Evolutionary conservation across 2,329 filamentous ascomycete species (phyloP).

Genomic region (Nothopassalora personata): DNA sequence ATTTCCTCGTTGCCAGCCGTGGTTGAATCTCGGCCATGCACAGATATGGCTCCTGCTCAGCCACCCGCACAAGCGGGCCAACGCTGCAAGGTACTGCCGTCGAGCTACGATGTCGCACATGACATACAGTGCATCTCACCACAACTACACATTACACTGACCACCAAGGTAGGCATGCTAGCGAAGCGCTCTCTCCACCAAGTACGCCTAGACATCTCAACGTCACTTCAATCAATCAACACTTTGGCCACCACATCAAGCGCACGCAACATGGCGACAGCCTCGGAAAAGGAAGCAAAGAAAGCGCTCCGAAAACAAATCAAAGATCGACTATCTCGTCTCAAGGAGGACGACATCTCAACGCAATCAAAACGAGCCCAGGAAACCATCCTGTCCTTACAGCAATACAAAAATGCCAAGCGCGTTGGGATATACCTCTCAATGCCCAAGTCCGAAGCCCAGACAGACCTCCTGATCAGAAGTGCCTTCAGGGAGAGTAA

Average conservation of each 20-base stretch:
- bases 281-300: constrained; percentile 51
- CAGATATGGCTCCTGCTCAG: neutral
- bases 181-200: neutral
- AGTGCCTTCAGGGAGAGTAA: constrained; percentile 75
- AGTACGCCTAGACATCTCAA: neutral
- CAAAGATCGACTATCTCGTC: constrained; percentile 57
- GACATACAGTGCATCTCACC: neutral
- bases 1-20: neutral
- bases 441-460: constrained; percentile 83
- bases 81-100: neutral
- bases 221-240: neutral
- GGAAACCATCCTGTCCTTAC: constrained; percentile 58
- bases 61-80: neutral
- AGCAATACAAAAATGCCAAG: constrained; percentile 68
- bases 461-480: constrained; percentile 74
- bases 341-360: constrained; percentile 58
- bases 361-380: constrained; percentile 68
- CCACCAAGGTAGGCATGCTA: neutral
- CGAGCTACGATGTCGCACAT: neutral
- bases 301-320: constrained; percentile 67
- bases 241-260: neutral
- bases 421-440: constrained; percentile 84
- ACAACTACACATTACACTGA: neutral
- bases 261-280: constrained; percentile 16
- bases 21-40: neutral